Evolutionary conservation across 306 rosid species (phyloP).

Genomic region (Chamaecrista fasciculata): DNA sequence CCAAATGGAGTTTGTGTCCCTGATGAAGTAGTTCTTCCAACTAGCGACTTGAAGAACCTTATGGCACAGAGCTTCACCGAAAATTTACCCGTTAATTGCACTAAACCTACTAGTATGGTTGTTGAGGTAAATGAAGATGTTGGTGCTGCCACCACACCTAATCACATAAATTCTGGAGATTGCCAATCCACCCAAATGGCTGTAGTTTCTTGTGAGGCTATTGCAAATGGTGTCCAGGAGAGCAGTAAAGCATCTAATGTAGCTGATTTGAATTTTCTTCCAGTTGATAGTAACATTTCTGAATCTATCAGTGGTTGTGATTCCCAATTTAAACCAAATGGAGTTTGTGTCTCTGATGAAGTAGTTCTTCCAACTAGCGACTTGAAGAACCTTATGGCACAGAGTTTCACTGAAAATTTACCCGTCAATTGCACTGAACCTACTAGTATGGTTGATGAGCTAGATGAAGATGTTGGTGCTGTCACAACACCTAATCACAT

Average conservation of each 20-base stretch:
- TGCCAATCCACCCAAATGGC: no score
- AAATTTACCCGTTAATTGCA: conserved; percentile 29
- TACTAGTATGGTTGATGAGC: conserved; percentile 20
- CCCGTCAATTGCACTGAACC: conserved; percentile 25
- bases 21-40: conserved; percentile 23
- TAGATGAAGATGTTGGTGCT: conserved; percentile 22
- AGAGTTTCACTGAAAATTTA: conserved; percentile 18
- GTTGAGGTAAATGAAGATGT: conserved; percentile 25
- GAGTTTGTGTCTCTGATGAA: conserved; percentile 27
- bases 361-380: conserved; percentile 15
- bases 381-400: conserved; percentile 21
- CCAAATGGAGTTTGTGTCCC: conserved; percentile 27
- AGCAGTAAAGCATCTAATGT: conserved; percentile 14
- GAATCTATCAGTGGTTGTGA: conserved; percentile 22
- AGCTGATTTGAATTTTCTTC: conserved; percentile 15
- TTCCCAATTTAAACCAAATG: conserved; percentile 25
- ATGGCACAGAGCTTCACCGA: conserved; percentile 24
- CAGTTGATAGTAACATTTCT: conserved; percentile 24
- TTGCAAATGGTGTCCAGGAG: conserved; percentile 22
- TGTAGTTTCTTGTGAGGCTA: conserved; percentile 23
- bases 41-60: conserved; percentile 7
- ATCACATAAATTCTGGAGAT: no score
- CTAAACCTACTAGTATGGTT: conserved; percentile 5
- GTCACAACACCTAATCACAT: conserved; percentile 9
- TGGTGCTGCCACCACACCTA: conserved; percentile 19